Percentiles rank a stretch among this genome's conserved stretches.
Conservation (phyloP, 805 yeast genomes). For the Hemisphaericaspora nanyangensis region DNA sequence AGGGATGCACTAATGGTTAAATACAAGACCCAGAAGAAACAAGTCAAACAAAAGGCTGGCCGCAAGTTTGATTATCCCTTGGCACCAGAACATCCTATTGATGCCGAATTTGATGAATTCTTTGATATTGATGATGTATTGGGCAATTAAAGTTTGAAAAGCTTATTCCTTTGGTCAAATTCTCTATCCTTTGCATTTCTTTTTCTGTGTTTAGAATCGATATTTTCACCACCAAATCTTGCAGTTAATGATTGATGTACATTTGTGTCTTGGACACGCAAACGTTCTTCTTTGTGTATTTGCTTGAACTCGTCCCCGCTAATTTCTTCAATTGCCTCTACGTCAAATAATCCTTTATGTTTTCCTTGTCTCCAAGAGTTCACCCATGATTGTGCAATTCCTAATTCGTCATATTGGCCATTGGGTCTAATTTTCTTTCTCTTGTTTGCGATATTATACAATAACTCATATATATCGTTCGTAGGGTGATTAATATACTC, state of each 20-base stretch:
- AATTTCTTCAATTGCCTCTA: slow-evolving; percentile 27
- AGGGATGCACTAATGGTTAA: slow-evolving; percentile 18
- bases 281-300: slow-evolving; percentile 24
- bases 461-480: slow-evolving; percentile 59
- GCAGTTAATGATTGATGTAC: slow-evolving; percentile 26
- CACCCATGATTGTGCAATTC: slow-evolving; percentile 62
- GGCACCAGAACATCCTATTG: not conserved
- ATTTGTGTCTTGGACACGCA: slow-evolving; percentile 23
- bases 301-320: slow-evolving; percentile 20
- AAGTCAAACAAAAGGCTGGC: slow-evolving; percentile 10
- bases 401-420: slow-evolving; percentile 47
- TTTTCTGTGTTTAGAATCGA: slow-evolving; percentile 29
- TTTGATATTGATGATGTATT: slow-evolving; percentile 10
- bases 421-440: slow-evolving; percentile 33
- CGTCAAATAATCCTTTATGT: slow-evolving; percentile 34
- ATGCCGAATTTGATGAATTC: slow-evolving; percentile 7
- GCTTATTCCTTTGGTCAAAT: slow-evolving; percentile 33
- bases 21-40: slow-evolving; percentile 19
- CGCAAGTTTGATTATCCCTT: not conserved
- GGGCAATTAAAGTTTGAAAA: slow-evolving; percentile 26
- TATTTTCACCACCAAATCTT: slow-evolving; percentile 41
- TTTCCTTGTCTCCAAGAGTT: slow-evolving; percentile 59
- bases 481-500: slow-evolving; percentile 60
- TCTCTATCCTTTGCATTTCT: slow-evolving; percentile 44
- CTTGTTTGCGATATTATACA: slow-evolving; percentile 44